Evolutionary conservation across 1,284 basidiomycete genomes (phyloP).

Genomic region (Fomitopsis schrenkii): DNA sequence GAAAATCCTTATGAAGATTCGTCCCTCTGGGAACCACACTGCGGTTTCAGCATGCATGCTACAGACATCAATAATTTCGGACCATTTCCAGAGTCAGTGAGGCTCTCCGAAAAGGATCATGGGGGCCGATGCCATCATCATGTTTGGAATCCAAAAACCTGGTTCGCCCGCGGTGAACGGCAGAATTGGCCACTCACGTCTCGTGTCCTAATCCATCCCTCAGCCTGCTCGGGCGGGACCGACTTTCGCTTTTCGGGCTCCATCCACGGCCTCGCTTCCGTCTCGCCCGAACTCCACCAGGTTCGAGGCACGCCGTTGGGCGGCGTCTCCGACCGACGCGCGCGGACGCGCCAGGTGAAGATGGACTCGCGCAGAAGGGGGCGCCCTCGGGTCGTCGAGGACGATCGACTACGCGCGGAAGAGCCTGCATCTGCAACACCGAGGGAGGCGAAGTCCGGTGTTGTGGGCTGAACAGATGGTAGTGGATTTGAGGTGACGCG

Average conservation of each 20-base stretch:
- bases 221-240: slow-evolving; percentile 46
- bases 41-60: too few relatives aligned
- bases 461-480: slow-evolving; percentile 5
- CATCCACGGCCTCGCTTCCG: slow-evolving; percentile 28
- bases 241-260: slow-evolving; percentile 24
- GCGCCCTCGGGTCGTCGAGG: slow-evolving; percentile 14
- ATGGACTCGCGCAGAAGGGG: slow-evolving; percentile 20
- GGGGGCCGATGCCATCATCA: too few relatives aligned
- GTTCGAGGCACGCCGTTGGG: slow-evolving; percentile 17
- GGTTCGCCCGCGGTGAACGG: too few relatives aligned
- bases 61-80: too few relatives aligned
- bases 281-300: slow-evolving; percentile 29
- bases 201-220: slow-evolving; percentile 43
- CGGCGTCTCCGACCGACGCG: slow-evolving; percentile 14
- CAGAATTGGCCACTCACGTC: slow-evolving; percentile 33
- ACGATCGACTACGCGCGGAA: slow-evolving; percentile 11
- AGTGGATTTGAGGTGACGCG: slow-evolving; percentile 25
- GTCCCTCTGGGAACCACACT: too few relatives aligned
- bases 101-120: too few relatives aligned
- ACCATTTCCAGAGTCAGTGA: too few relatives aligned
- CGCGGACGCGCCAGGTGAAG: slow-evolving; percentile 12
- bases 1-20: too few relatives aligned
- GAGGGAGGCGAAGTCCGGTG: slow-evolving; percentile 12
- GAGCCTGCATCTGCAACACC: slow-evolving; percentile 8
- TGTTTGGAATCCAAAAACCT: too few relatives aligned